Conservation (phyloP, 257 asterid genomes). For the Datura wrightii region DNA sequence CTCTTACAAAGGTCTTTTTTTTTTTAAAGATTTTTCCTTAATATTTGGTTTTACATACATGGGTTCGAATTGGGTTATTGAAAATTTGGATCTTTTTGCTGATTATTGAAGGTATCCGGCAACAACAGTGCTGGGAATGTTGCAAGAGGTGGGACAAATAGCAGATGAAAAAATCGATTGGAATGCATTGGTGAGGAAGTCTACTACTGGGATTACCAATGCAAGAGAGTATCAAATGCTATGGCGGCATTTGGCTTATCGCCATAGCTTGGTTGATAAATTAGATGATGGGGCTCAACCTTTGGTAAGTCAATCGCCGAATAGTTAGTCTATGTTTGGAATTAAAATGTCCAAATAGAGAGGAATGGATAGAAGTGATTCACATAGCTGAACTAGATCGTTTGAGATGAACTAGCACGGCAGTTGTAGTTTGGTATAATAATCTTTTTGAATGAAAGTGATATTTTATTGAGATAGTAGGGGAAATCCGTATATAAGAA, state of each 20-base stretch:
- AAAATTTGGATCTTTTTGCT: background rate
- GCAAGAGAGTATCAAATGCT: conserved; percentile 82
- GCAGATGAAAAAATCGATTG: conserved; percentile 69
- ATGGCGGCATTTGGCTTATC: conserved; percentile 92
- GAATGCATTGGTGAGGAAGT: conserved; percentile 67
- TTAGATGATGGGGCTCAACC: conserved; percentile 52
- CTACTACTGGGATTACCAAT: conserved; percentile 69
- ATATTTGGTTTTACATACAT: background rate
- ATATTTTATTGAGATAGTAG: background rate
- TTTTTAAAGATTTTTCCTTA: background rate
- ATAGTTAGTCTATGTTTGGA: background rate
- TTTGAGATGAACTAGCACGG: background rate
- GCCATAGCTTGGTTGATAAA: conserved; percentile 56
- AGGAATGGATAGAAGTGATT: background rate
- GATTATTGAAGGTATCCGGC: conserved; percentile 58
- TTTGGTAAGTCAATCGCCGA: conserved; percentile 46
- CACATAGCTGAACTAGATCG: background rate
- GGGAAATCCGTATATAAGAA: background rate
- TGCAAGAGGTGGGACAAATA: conserved; percentile 66
- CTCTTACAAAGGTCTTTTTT: conserved; percentile 62
- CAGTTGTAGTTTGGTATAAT: background rate
- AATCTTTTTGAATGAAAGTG: background rate
- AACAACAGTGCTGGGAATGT: conserved; percentile 61
- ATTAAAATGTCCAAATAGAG: background rate
- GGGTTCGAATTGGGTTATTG: background rate